These are phyloP conservation scores for Candida krabiensis DNA, from an alignment of 805 yeast species.

Conservation along the genomic window DNA sequence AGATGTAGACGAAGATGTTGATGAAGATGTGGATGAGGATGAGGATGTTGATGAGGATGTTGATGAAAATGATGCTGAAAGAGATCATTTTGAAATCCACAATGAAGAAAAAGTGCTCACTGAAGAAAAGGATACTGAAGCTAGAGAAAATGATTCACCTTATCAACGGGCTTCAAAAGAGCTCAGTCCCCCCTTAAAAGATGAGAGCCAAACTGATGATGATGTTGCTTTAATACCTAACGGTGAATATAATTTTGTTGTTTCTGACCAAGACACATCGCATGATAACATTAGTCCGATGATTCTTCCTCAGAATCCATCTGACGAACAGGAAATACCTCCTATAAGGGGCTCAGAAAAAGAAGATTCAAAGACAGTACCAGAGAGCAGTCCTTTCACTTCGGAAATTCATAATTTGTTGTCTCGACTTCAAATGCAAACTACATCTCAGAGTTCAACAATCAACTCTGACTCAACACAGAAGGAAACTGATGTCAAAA, in stretches of 20 bases:
- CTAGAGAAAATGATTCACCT: too few relatives aligned
- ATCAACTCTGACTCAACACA: constrained; percentile 16
- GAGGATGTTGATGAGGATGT: not conserved
- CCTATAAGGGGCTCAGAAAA: too few relatives aligned
- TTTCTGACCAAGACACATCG: constrained; percentile 21
- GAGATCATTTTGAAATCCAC: not conserved
- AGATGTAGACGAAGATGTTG: constrained; percentile 6
- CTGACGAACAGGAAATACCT: not conserved
- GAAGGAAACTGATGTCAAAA: too few relatives aligned
- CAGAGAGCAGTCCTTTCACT: constrained; percentile 4
- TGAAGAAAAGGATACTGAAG: not conserved
- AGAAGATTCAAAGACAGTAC: not conserved
- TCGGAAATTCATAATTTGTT: constrained; percentile 15
- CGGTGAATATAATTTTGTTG: constrained; percentile 9
- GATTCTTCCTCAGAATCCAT: constrained; percentile 5
- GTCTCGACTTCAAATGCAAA: not conserved
- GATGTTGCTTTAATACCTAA: constrained; percentile 5
- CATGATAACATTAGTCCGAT: constrained; percentile 14
- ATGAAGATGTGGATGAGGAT: not conserved
- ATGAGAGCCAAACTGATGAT: constrained; percentile 1
- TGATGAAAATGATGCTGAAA: constrained; percentile 3
- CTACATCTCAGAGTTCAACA: constrained; percentile 13
- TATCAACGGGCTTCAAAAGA: too few relatives aligned
- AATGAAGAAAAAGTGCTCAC: constrained; percentile 3
- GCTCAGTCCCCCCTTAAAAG: too few relatives aligned